Base-by-base conservation (phyloP, 306 rosid genomes). In the Acmispon strigosus region DNA sequence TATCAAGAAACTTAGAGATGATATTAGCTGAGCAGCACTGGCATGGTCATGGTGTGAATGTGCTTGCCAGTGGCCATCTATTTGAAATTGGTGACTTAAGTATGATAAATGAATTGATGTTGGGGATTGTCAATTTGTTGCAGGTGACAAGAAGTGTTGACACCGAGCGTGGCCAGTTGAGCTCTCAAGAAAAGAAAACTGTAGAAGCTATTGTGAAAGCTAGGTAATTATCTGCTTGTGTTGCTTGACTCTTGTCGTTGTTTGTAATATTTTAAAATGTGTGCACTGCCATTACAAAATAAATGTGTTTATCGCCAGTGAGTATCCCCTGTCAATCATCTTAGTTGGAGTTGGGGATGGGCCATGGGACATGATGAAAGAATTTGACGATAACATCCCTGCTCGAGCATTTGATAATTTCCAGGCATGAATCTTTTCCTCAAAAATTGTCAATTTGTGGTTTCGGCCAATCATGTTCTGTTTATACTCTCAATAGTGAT, bases 341-440 rank as follows among this genome's bases (percentile, higher is more conserved):
- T 58, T 95, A 52, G 99, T 95, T 17, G 99, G 99, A 56, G 97
- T 91, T 62, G 99, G 99, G 73, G 99, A 95, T 50, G 99, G 99
- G 43, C 99, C 99, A 3, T 95, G 99, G 99, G 96, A 95, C 63
- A 91, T 86, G 93, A 95, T 95, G 97, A 89, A 77, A 78, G 78
- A 87, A 78, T 95, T 95, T 76, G 96, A 91, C 11, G 97, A 95
- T 58, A 91, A 91, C 85, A 91, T 95, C 78, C 99, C 99, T 1
- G 87, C 93, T 6, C 90, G 99, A 51, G 83, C 84, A 43, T 95
- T 95, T 57, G 99, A 95, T 85, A 91, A 95, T 75, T 95, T 95
- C 83, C 99, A 95, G 91, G 99, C 52, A 76, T 76, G 82, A 41
- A 77, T 39, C 77, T 51, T 68, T 44, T 32, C 47, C 64, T 62